Evolutionary conservation across 371 early-diverging fungal species (phyloP).

Genomic region (Choanephora cucurbitarum): DNA sequence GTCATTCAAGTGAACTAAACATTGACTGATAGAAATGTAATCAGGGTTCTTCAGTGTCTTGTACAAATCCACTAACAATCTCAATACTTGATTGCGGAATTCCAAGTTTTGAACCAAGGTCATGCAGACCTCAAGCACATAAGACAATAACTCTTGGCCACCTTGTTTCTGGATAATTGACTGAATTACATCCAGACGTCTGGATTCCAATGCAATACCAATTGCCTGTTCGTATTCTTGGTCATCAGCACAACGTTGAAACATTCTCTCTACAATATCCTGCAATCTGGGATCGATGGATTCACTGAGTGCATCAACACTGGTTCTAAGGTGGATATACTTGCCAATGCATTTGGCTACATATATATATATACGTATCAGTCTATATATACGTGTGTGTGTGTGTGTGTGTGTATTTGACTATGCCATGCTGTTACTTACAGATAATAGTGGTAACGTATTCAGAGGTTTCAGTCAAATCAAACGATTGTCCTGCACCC

Average conservation of each 20-base stretch:
- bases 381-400: slow-evolving; percentile 3
- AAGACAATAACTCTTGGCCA: slow-evolving; percentile 71
- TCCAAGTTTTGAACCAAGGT: slow-evolving; percentile 80
- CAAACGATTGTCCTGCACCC: slow-evolving; percentile 91
- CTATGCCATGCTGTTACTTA: slow-evolving; percentile 35
- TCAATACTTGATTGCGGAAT: slow-evolving; percentile 83
- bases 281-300: slow-evolving; percentile 79
- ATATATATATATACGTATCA: neutral
- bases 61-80: slow-evolving; percentile 83
- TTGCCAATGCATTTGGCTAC: slow-evolving; percentile 90
- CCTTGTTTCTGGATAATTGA: slow-evolving; percentile 76
- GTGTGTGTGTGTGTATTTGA: too few species aligned
- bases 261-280: slow-evolving; percentile 92
- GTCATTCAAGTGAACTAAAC: slow-evolving; percentile 89
- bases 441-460: slow-evolving; percentile 94
- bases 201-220: slow-evolving; percentile 93
- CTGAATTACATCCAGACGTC: slow-evolving; percentile 88
- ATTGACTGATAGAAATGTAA: slow-evolving; percentile 89
- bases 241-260: slow-evolving; percentile 85
- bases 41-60: slow-evolving; percentile 80
- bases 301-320: slow-evolving; percentile 44
- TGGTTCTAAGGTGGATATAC: slow-evolving; percentile 78
- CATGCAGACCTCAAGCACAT: slow-evolving; percentile 81
- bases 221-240: slow-evolving; percentile 90
- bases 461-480: slow-evolving; percentile 76